Evolutionary conservation across 352 stramenopile genomes (phyloP), one percentile per base, ranked within the genome.

Genomic region (Phytophthora ohioensis): DNA sequence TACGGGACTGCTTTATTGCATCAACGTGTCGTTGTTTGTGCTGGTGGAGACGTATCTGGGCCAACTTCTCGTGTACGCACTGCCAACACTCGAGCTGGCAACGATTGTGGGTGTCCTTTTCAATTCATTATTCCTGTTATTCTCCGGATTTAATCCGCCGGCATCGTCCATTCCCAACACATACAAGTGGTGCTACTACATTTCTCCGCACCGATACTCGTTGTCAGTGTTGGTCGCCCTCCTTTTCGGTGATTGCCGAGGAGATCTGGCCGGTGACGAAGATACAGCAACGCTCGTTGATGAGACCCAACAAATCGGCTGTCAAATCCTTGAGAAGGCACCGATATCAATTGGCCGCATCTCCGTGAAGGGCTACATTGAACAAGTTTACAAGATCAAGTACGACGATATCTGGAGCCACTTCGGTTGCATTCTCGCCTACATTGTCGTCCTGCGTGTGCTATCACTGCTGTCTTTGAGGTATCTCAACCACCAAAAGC

Each of bases 131-230:
- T 84, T 85, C 42, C 52, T 85, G 17, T 42, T 87, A 7, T 84
- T 87, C 39, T 70, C 74, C 3, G 81, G 81, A 9, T 90, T 79
- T 46, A 82, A 82, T 27, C 78, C 78, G 4, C 77, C 79, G 11
- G 71, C 73, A 3, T 71, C 66, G 47, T 70, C 71, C 17, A 86
- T 88, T 47, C 78, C 82, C 11, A 39, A 12, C 0, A 65, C 46
- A 8, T 88, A 84, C 59, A 78, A 69, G 45, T 90, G 78, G 79
- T 66, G 85, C 35, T 76, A 85, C 67, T 79, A 76, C 43, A 67
- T 75, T 34, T 58, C 35, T 2, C 52, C 52, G 10, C 52, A 58
- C 10, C 35, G 35, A 21, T 58, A 47, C 10, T 34, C 52, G 2
- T 34, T 58, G 9, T 46, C 35, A 5, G 13, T 58, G 6, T 35